Conservation (phyloP, 305 asterid species). For the Fraxinus angustifolia region DNA sequence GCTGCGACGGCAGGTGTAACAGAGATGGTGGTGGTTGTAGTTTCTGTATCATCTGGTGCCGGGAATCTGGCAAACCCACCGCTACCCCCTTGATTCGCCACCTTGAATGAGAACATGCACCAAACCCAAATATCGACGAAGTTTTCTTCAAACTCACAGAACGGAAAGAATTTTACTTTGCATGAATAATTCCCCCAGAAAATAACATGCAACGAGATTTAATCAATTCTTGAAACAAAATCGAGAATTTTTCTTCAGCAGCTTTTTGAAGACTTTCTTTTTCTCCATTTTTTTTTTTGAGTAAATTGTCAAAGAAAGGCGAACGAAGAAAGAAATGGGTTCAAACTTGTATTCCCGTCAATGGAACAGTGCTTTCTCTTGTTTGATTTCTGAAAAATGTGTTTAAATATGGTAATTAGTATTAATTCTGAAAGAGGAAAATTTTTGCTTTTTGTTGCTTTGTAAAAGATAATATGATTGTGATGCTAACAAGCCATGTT, state of each 20-base stretch:
- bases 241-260: background rate
- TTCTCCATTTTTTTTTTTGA: background rate
- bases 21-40: slow-evolving; percentile 14
- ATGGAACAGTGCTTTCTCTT: slow-evolving; percentile 19
- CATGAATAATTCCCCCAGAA: background rate
- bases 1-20: background rate
- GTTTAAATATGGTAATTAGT: background rate
- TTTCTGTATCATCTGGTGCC: slow-evolving; percentile 13
- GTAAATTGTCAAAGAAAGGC: no score
- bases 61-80: slow-evolving; percentile 34
- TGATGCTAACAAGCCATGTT: background rate
- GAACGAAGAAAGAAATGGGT: no score
- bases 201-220: background rate
- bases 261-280: background rate
- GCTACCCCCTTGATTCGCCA: slow-evolving; percentile 62
- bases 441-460: background rate
- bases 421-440: background rate
- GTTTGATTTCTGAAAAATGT: background rate
- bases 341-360: slow-evolving; percentile 26
- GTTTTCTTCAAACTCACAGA: background rate
- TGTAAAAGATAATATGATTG: background rate
- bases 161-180: background rate
- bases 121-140: background rate
- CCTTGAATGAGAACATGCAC: slow-evolving; percentile 45
- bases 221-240: background rate